A percentile compares a stretch with the other conserved stretches of the same genome.
Conservation (phyloP, 495 filamentous ascomycete genomes). For the Hyaloscypha bicolor region DNA sequence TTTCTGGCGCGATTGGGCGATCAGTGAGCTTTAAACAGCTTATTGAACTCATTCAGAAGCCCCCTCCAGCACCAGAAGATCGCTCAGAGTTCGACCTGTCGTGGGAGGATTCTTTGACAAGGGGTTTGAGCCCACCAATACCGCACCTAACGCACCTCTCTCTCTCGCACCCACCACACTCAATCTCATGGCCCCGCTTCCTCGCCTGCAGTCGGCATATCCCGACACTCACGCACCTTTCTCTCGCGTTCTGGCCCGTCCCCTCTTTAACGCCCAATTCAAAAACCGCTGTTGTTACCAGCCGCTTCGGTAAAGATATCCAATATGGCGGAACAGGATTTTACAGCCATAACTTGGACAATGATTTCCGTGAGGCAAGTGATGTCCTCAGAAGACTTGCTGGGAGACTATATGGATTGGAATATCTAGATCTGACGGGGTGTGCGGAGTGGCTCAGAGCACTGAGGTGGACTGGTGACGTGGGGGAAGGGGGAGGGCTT, state of each 20-base stretch:
- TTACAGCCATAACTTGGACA: conserved; percentile 65
- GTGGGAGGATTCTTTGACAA: conserved; percentile 41
- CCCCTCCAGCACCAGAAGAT: conserved; percentile 19
- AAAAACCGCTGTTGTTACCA: conserved; percentile 50
- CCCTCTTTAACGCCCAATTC: conserved; percentile 62
- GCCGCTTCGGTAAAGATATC: conserved; percentile 48
- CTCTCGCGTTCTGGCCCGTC: conserved; percentile 78
- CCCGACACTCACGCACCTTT: conserved; percentile 72
- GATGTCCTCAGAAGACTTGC: conserved; percentile 69
- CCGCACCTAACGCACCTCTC: conserved; percentile 59
- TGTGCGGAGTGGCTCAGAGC: conserved; percentile 72
- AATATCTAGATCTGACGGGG: conserved; percentile 81
- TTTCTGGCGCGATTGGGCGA: conserved; percentile 61
- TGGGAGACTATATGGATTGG: conserved; percentile 65
- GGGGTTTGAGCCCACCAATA: conserved; percentile 34
- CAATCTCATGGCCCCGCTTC: conserved; percentile 68
- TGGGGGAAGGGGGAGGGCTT: conserved; percentile 12
- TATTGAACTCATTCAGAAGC: conserved; percentile 49
- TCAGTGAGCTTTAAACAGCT: conserved; percentile 63
- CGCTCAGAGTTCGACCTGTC: conserved; percentile 38
- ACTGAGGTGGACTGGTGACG: conserved; percentile 45
- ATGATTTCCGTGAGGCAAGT: conserved; percentile 72
- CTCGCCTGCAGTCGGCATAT: conserved; percentile 62
- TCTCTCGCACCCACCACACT: conserved; percentile 46
- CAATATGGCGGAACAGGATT: conserved; percentile 63